phyloP scores from a whole-genome alignment of 495 filamentous ascomycete species.

The Penicillium soppii region DNA sequence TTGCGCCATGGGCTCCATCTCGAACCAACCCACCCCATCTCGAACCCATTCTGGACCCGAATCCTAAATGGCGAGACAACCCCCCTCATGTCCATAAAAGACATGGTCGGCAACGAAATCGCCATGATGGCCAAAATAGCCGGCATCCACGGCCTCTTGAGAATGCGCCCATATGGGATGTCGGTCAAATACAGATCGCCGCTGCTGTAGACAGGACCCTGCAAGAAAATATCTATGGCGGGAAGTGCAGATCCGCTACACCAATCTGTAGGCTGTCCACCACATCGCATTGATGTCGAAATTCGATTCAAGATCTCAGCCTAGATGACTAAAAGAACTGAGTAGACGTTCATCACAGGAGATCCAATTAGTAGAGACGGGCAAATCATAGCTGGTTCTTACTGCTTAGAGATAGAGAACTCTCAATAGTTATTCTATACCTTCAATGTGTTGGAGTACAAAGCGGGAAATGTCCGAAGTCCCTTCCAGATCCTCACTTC shows the following conservation, averaged over 20 bases:
- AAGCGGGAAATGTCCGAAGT: slow-evolving; percentile 10
- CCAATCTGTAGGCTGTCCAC: slow-evolving; percentile 19
- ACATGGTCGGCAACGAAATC: slow-evolving; percentile 23
- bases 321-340: slow-evolving; percentile 17
- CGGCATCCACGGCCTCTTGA: slow-evolving; percentile 30
- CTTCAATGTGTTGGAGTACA: neutral
- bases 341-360: slow-evolving; percentile 27
- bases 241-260: slow-evolving; percentile 16
- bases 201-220: slow-evolving; percentile 18
- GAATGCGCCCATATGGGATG: slow-evolving; percentile 29
- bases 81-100: slow-evolving; percentile 27
- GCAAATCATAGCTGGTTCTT: too few relatives aligned
- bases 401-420: too few relatives aligned
- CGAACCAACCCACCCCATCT: slow-evolving; percentile 12
- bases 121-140: slow-evolving; percentile 29
- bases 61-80: slow-evolving; percentile 28
- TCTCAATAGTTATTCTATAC: slow-evolving; percentile 1
- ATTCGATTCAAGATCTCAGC: slow-evolving; percentile 20
- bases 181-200: slow-evolving; percentile 25
- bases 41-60: slow-evolving; percentile 26
- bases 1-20: slow-evolving; percentile 23
- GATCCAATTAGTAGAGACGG: neutral
- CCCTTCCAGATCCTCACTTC: neutral
- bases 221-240: slow-evolving; percentile 22
- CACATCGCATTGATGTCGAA: slow-evolving; percentile 16